phyloP scores from a whole-genome alignment of 2,329 filamentous ascomycete genomes.

The Colletotrichum sp. region DNA sequence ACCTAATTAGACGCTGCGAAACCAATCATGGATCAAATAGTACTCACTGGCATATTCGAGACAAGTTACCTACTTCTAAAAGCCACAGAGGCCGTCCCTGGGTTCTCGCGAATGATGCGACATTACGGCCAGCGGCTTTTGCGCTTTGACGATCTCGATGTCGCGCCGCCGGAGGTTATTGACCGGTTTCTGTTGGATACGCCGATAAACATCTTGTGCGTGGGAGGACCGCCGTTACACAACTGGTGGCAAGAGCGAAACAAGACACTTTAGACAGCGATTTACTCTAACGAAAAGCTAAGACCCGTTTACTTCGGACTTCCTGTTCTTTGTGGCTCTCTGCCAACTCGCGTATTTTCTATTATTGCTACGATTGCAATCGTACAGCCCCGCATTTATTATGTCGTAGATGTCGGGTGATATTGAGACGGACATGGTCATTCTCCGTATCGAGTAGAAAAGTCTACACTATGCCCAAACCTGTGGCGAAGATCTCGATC shows the following conservation, averaged over 20 bases:
- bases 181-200: constrained; percentile 2
- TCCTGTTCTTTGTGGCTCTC: no score
- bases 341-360: no score
- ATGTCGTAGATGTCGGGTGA: no score
- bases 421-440: no score
- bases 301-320: no score
- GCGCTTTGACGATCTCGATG: not conserved
- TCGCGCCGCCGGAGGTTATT: not conserved
- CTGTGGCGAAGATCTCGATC: no score
- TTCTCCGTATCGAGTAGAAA: no score
- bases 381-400: no score
- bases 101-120: not conserved
- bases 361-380: no score
- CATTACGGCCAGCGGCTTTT: not conserved
- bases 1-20: not conserved
- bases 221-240: not conserved
- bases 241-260: not conserved
- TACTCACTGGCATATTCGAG: not conserved
- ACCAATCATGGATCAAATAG: not conserved
- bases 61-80: not conserved
- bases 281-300: no score
- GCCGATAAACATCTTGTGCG: constrained; percentile 5
- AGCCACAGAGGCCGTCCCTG: not conserved
- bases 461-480: no score
- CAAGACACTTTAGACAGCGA: not conserved